Evolutionary conservation across 441 rosid genomes (phyloP).

Genomic region (Populus hybrid): DNA sequence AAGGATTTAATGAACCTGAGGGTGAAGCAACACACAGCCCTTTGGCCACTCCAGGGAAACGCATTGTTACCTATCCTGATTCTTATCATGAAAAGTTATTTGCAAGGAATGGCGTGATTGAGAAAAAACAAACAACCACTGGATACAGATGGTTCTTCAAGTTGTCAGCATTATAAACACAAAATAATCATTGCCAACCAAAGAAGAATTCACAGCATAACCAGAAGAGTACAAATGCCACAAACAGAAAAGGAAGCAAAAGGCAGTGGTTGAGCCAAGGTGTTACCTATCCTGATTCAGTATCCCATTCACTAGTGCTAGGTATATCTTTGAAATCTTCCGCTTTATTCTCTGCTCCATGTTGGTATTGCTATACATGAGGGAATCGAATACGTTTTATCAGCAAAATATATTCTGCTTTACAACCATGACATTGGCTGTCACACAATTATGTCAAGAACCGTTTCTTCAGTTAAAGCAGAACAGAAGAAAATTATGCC

Average conservation of each 20-base stretch:
- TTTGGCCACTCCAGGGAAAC: constrained; percentile 82
- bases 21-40: constrained; percentile 82
- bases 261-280: background rate
- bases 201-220: background rate
- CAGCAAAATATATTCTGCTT: constrained; percentile 51
- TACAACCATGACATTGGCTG: too few relatives aligned
- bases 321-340: constrained; percentile 72
- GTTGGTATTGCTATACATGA: constrained; percentile 31
- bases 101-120: constrained; percentile 5
- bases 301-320: constrained; percentile 72
- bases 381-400: constrained; percentile 43
- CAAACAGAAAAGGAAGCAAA: background rate
- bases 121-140: constrained; percentile 4
- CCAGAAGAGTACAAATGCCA: background rate
- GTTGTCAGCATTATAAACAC: constrained; percentile 9
- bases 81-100: constrained; percentile 2
- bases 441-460: too few relatives aligned
- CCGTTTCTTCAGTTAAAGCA: too few relatives aligned
- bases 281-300: constrained; percentile 62
- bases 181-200: background rate
- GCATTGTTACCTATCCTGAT: constrained; percentile 22
- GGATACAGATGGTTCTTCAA: background rate
- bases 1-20: constrained; percentile 47
- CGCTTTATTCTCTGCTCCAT: constrained; percentile 34
- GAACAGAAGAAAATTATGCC: background rate